Evolutionary conservation across 1,139 yeast species (phyloP).

Genomic region (Yamadazyma sp.): DNA sequence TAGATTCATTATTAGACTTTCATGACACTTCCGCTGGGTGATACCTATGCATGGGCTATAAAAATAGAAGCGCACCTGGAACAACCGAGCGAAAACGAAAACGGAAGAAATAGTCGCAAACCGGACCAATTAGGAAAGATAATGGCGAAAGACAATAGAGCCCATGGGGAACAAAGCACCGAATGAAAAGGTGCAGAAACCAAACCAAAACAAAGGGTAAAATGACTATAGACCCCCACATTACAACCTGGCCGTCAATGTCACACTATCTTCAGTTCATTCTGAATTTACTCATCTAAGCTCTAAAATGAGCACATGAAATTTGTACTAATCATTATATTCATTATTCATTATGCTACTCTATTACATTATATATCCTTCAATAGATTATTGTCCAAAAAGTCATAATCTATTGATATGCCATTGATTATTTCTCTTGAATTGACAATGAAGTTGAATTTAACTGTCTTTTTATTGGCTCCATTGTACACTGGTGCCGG

Average conservation of each 20-base stretch:
- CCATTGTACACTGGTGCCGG: background rate
- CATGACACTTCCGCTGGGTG: too few relatives aligned
- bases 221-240: too few relatives aligned
- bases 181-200: background rate
- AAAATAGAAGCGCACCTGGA: background rate
- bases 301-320: constrained; percentile 2
- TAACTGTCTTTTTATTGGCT: constrained; percentile 26
- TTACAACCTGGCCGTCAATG: too few relatives aligned
- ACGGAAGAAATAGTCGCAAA: constrained; percentile 1
- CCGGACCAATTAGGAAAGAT: background rate
- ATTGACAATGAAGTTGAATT: constrained; percentile 41
- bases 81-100: background rate
- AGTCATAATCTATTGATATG: constrained; percentile 43
- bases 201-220: constrained; percentile 1
- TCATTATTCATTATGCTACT: constrained; percentile 5
- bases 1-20: too few relatives aligned
- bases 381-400: constrained; percentile 30
- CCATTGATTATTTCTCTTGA: constrained; percentile 47
- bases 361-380: constrained; percentile 3
- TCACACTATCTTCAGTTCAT: too few relatives aligned
- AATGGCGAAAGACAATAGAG: background rate
- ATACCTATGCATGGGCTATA: too few relatives aligned
- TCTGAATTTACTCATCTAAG: too few relatives aligned
- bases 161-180: background rate
- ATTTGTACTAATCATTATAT: background rate